phyloP scores from a whole-genome alignment of 2,329 filamentous ascomycete species.

The Elsinoe fawcettii region DNA sequence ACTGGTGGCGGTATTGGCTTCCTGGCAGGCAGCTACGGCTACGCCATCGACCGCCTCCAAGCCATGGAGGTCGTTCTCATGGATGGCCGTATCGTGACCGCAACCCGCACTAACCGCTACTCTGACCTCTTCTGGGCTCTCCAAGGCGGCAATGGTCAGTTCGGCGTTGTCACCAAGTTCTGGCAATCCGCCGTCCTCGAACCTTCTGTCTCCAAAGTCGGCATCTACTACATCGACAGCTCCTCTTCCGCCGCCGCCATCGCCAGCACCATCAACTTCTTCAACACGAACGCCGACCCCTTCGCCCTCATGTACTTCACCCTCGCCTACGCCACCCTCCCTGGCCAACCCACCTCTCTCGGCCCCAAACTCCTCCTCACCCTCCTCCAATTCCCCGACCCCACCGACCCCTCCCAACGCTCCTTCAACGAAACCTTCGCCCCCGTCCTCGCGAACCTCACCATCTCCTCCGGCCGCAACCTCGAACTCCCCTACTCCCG shows the following conservation, averaged over 20 bases:
- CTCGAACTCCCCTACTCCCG: neutral
- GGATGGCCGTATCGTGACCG: slow-evolving; percentile 41
- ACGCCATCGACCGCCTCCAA: slow-evolving; percentile 15
- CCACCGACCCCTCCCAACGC: neutral
- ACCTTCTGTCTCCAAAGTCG: slow-evolving; percentile 4
- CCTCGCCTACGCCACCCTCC: neutral
- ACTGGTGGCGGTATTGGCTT: slow-evolving; percentile 18
- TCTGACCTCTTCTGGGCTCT: slow-evolving; percentile 46
- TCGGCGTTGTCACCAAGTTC: slow-evolving; percentile 27
- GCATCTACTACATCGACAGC: slow-evolving; percentile 14
- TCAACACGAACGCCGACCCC: slow-evolving; percentile 13
- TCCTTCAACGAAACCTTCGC: slow-evolving; percentile 16
- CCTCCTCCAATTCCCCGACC: slow-evolving; percentile 7
- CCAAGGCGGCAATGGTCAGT: slow-evolving; percentile 46
- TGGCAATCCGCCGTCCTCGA: slow-evolving; percentile 15
- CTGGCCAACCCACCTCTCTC: neutral
- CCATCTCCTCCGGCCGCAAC: neutral
- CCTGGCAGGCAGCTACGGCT: slow-evolving; percentile 16
- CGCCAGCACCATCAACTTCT: slow-evolving; percentile 14
- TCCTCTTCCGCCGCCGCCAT: slow-evolving; percentile 6
- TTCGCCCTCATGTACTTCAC: slow-evolving; percentile 16
- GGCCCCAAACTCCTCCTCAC: neutral
- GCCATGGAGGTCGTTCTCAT: slow-evolving; percentile 41
- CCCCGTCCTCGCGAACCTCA: neutral
- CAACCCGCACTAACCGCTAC: slow-evolving; percentile 32